Evolutionary conservation across 495 filamentous ascomycete species (phyloP), one percentile per base, ranked within the genome.

Genomic region (Elasticomyces elasticus): DNA sequence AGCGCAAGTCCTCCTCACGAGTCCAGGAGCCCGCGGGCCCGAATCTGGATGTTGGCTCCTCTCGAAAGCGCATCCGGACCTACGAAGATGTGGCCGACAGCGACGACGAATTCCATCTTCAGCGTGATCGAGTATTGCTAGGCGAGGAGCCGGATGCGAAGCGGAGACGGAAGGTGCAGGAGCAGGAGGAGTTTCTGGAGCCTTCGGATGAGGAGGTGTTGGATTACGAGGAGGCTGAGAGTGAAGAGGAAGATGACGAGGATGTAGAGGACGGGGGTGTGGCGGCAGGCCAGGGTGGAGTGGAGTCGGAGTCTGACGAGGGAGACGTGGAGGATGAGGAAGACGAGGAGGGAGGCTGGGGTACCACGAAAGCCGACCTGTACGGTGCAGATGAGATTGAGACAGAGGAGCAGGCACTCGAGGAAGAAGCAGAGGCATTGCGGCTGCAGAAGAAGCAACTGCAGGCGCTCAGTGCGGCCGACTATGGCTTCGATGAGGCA

Each of bases 341-440:
- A 55, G 83, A 84, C 5, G 80, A 82, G n/a, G 79, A 83, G 54
- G 80, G 79, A 26, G 92, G 79, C 62, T 92, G 87, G 87, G 94
- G 92, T 33, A 78, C 82, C 2, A 89, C 87, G 1, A 92, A 79
- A 64, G 85, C 84, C 55, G 89, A 94, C 55, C 91, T 96, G 67
- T 98, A 98, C 69, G 76, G 94, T 72, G 86, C 87, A 30, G 88
- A 94, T 62, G 75, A 78, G 20, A 94, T 92, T 51, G 86, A 94
- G 67, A 95, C 87, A 5, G 91, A 95, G 67, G 81, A 82, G 49
- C 91, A 94, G 74, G 90, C 91, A 0, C 66, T 92, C 52, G 89
- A 89, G 60, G 92, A 98, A 73, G 94, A 97, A 67, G 77, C 78
- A 6, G 92, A 97, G 63, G 92, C 91, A 23, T 79, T 80, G 62